Evolutionary conservation across 306 rosid species (phyloP).

Genomic region (Ceratonia siliqua): DNA sequence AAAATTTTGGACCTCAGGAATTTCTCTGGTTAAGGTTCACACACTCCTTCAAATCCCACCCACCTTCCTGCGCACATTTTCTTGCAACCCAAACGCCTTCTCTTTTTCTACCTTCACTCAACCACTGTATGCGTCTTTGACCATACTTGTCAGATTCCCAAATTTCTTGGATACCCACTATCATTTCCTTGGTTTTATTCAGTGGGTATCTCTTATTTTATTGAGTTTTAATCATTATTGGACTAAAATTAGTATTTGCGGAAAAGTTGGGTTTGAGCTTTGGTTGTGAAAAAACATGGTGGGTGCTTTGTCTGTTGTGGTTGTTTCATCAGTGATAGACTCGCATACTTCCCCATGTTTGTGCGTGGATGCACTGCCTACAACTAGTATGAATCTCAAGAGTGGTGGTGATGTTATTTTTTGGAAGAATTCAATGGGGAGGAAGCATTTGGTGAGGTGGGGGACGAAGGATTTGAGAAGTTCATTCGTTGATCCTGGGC

Average conservation of each 20-base stretch:
- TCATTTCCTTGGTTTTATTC: constrained; percentile 25
- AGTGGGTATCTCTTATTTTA: constrained; percentile 27
- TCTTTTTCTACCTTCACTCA: constrained; percentile 35
- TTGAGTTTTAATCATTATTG: neutral
- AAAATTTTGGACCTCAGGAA: constrained; percentile 59
- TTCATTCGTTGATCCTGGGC: constrained; percentile 64
- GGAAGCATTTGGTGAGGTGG: constrained; percentile 47
- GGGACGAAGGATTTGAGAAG: constrained; percentile 54
- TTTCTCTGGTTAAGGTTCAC: constrained; percentile 55
- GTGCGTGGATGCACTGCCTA: constrained; percentile 77
- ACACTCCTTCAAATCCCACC: constrained; percentile 50
- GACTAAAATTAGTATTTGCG: neutral
- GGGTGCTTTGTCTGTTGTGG: constrained; percentile 70
- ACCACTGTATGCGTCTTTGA: constrained; percentile 50
- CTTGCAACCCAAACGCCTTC: constrained; percentile 37
- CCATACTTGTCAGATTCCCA: constrained; percentile 34
- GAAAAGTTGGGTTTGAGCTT: neutral
- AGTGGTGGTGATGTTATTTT: constrained; percentile 60
- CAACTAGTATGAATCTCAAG: constrained; percentile 61
- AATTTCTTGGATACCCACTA: constrained; percentile 43
- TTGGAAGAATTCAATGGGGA: constrained; percentile 52
- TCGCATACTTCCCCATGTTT: constrained; percentile 81
- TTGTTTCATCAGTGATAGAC: constrained; percentile 79
- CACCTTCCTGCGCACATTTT: constrained; percentile 28
- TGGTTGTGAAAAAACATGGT: constrained; percentile 54